These are phyloP conservation scores for Neonectria hederae DNA, from an alignment of 2,329 filamentous ascomycete genomes.

Conservation along the genomic window DNA sequence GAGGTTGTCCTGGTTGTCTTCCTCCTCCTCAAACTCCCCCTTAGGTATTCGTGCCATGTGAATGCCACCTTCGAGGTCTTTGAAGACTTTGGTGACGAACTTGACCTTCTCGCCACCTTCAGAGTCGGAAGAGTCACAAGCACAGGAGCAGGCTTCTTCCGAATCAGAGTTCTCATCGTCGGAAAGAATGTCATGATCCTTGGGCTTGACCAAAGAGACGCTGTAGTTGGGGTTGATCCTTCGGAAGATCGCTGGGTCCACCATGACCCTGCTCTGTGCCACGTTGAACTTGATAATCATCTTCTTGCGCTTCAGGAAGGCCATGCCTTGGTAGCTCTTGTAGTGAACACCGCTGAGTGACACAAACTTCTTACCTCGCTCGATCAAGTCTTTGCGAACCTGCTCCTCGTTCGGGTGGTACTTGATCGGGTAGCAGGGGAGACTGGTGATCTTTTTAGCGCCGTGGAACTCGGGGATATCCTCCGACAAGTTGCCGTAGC, in stretches of 20 bases:
- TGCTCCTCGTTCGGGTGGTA: slow-evolving; percentile 79
- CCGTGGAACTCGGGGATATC: slow-evolving; percentile 82
- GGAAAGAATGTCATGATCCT: slow-evolving; percentile 70
- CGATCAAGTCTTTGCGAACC: slow-evolving; percentile 73
- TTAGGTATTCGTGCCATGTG: slow-evolving; percentile 44
- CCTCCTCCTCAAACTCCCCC: slow-evolving; percentile 47
- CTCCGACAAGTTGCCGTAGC: slow-evolving; percentile 74
- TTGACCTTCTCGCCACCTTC: slow-evolving; percentile 54
- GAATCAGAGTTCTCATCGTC: slow-evolving; percentile 59
- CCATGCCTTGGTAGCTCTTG: slow-evolving; percentile 83
- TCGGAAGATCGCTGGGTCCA: slow-evolving; percentile 84
- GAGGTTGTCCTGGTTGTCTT: slow-evolving; percentile 58
- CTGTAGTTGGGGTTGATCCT: slow-evolving; percentile 88
- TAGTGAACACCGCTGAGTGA: slow-evolving; percentile 84
- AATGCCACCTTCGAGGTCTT: slow-evolving; percentile 53
- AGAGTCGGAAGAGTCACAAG: slow-evolving; percentile 49
- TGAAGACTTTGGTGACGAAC: slow-evolving; percentile 63
- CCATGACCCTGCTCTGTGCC: slow-evolving; percentile 87
- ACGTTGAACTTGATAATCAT: slow-evolving; percentile 78
- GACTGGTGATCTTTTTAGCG: slow-evolving; percentile 80
- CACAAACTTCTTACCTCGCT: slow-evolving; percentile 87
- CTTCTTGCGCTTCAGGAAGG: slow-evolving; percentile 84
- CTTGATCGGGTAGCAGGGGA: slow-evolving; percentile 79
- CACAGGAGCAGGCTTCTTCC: slow-evolving; percentile 47
- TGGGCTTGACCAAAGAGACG: slow-evolving; percentile 77